Evolutionary conservation across 352 stramenopile genomes (phyloP), one percentile per base, ranked within the genome.

Genomic region (Blastocystis sp.): DNA sequence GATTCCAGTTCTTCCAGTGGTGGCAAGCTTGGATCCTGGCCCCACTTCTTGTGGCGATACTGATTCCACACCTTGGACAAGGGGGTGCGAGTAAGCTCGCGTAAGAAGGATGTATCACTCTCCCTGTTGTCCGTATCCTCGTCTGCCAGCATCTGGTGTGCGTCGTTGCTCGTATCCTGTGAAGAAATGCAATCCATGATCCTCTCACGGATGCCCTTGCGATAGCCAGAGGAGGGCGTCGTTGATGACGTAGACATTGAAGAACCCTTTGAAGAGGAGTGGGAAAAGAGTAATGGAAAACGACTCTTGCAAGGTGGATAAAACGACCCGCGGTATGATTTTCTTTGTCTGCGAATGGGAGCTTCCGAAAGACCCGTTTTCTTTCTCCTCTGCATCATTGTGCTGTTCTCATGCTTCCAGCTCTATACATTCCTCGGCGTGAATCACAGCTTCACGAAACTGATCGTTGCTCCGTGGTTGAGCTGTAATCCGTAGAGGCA

Each of bases 171-270:
- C n/a, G 21, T 43, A 28, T 69, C 60, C n/a, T 45, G 45, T 19
- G 56, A 69, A 69, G 74, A 41, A 11, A 84, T 66, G 45, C 74
- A 84, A 67, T 84, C 74, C 74, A 84, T 84, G 60, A 84, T 70
- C 9, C 74, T 34, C 41, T 84, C 74, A 38, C 74, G 74, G 28
- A 84, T 67, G 52, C 74, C 74, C 48, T 69, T 84, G 19, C 60
- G 34, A 62, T 66, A n/a, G 14, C 28, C 23, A 14, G 74, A 69
- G 53, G 65, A 34, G 45, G 34, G 10, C 7, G 34, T 48, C 45
- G 34, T 23, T 23, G 64, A 74, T 21, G 34, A n/a, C 5, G 17
- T 41, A 5, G 7, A 9, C 64, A 74, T 74, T 19, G 19, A 61
- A 11, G 19, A 61, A 21, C 19, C 21, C 21, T n/a, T 10, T 38